Evolutionary conservation across 1,284 basidiomycete species (phyloP).

Genomic region (Laetiporus sulphureus): DNA sequence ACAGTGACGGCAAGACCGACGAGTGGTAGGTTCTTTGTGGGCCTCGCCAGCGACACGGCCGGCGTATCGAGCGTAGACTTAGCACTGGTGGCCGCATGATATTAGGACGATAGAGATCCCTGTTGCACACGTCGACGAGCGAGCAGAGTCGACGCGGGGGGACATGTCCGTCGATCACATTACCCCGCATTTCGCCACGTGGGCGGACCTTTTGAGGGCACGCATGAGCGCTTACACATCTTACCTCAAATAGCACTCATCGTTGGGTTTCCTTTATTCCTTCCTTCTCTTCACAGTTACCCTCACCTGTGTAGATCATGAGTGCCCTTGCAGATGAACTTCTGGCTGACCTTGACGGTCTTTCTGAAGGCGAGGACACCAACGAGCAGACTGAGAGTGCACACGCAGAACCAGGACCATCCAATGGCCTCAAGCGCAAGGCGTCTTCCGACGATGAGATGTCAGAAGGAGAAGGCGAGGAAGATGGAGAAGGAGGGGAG

Average conservation of each 20-base stretch:
- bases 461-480: constrained; percentile 39
- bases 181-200: constrained; percentile 7
- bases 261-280: no score
- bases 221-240: no score
- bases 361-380: constrained; percentile 58
- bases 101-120: neutral
- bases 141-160: neutral
- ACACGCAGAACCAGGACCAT: constrained; percentile 24
- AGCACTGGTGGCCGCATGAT: neutral
- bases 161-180: neutral
- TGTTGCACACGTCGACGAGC: neutral
- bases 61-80: constrained; percentile 4
- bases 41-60: neutral
- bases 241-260: no score
- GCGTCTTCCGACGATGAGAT: constrained; percentile 49
- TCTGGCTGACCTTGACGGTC: constrained; percentile 78
- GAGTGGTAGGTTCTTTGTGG: constrained; percentile 46
- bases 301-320: constrained; percentile 33
- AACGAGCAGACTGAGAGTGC: constrained; percentile 45
- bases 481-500: constrained; percentile 33
- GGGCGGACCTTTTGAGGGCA: neutral
- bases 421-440: constrained; percentile 54
- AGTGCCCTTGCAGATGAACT: constrained; percentile 82
- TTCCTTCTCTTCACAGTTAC: no score
- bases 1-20: constrained; percentile 62